phyloP scores from a whole-genome alignment of 2,329 filamentous ascomycete species.

The Fusarium brachygibbosum region DNA sequence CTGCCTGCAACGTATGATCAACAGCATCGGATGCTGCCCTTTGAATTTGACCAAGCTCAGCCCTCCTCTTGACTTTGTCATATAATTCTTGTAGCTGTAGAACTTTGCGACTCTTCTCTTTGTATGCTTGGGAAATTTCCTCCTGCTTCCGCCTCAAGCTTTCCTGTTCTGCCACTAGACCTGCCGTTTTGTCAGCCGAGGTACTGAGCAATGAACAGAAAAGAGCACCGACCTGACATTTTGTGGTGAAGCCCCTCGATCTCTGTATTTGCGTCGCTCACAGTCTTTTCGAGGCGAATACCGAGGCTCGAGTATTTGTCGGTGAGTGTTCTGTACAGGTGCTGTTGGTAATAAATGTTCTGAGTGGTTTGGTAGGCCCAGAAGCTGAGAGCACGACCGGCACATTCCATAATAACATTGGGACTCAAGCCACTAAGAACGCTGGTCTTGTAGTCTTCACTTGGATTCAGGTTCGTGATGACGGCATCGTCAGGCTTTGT shows the following conservation, averaged over 20 bases:
- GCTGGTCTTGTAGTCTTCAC: constrained; percentile 91
- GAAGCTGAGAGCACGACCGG: constrained; percentile 81
- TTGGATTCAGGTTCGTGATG: constrained; percentile 78
- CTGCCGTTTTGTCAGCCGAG: constrained; percentile 48
- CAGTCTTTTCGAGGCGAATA: constrained; percentile 77
- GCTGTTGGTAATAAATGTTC: constrained; percentile 85
- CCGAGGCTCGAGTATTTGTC: constrained; percentile 78
- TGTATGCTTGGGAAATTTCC: constrained; percentile 74
- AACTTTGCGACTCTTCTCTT: constrained; percentile 78
- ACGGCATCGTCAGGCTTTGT: constrained; percentile 81
- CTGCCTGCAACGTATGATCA: constrained; percentile 47
- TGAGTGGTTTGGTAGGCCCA: constrained; percentile 90
- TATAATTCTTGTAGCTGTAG: constrained; percentile 76
- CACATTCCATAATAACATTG: constrained; percentile 86
- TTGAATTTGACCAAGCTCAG: constrained; percentile 68
- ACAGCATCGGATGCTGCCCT: constrained; percentile 64
- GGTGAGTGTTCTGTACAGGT: constrained; percentile 76
- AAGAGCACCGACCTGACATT: constrained; percentile 66
- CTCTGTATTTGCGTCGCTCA: constrained; percentile 81
- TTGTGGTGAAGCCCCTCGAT: constrained; percentile 76
- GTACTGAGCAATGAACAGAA: background rate
- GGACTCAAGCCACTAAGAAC: constrained; percentile 87
- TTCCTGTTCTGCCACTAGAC: constrained; percentile 73
- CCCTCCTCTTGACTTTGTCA: constrained; percentile 69
- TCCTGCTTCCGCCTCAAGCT: constrained; percentile 77